Percentiles rank a stretch among this genome's conserved stretches.
Evolutionary conservation across 345 rosid species (phyloP).

Genomic region (Luvunga scandens): DNA sequence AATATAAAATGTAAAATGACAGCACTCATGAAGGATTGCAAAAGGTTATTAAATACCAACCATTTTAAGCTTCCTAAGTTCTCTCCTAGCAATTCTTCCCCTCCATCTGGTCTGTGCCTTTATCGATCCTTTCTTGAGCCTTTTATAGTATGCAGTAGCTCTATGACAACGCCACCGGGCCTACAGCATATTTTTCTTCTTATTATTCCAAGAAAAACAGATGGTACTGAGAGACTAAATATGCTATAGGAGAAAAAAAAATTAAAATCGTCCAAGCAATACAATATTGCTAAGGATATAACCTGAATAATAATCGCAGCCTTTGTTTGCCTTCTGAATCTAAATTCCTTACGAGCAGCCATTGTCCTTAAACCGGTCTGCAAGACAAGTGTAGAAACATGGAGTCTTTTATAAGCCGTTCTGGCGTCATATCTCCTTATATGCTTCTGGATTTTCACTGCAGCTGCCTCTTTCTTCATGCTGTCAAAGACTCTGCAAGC

Average conservation of each 20-base stretch:
- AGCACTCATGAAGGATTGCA: background rate
- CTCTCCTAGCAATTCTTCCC: constrained; percentile 60
- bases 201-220: constrained; percentile 6
- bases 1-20: background rate
- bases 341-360: constrained; percentile 63
- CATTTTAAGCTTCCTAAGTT: constrained; percentile 79
- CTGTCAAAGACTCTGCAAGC: constrained; percentile 48
- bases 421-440: constrained; percentile 45
- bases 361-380: constrained; percentile 71
- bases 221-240: background rate
- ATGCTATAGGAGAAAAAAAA: background rate
- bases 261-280: background rate
- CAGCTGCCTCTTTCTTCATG: constrained; percentile 58
- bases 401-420: constrained; percentile 49
- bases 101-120: constrained; percentile 78
- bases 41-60: constrained; percentile 29
- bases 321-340: constrained; percentile 58
- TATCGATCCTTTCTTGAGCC: constrained; percentile 59
- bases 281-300: background rate
- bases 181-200: constrained; percentile 28
- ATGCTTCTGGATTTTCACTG: constrained; percentile 72
- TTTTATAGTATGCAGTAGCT: constrained; percentile 51
- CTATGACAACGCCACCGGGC: constrained; percentile 68
- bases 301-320: constrained; percentile 74
- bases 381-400: constrained; percentile 45